Base-by-base conservation (phyloP, 2,329 filamentous ascomycete genomes). In the Ascochyta lentis region DNA sequence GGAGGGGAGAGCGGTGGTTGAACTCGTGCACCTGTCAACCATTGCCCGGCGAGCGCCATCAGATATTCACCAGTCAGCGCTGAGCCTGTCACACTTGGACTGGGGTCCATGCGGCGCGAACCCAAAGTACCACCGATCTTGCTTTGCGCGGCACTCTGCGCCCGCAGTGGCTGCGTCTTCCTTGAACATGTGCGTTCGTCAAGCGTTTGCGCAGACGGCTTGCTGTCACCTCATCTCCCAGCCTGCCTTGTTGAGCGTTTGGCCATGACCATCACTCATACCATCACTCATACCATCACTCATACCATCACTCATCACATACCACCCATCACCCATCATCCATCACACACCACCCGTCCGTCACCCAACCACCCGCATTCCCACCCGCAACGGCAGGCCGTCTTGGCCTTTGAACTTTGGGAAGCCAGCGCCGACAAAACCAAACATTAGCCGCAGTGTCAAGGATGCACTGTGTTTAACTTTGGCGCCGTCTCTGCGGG, bases 11-110 rank as follows among this genome's bases (percentile, higher is more conserved):
- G 43, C 42, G 57, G 55, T 55, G 69, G 68, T 60, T 65, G 61
- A 67, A 63, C 66, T 64, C 50, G 59, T 35, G 58, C 55, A 50
- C 61, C 64, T 63, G 63, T 64, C 56, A 53, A 53, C 42, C 53
- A 52, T 65, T 31, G 51, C 59, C 60, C 60, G 57, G 58, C 54
- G 56, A 50, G 49, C 61, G 64, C 60, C 62, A 62, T 61, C 53
- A 56, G 58, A 66, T 58, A 55, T 63, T 64, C 61, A 59, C 63
- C 61, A 66, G 61, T 63, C 56, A 63, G 58, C 61, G 47, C 27
- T 37, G 35, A 26, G 37, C 47, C 47, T 42, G 47, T 50, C 46
- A 50, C 53, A 50, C 52, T 49, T 55, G 47, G 29, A 40, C 47
- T 16, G 42, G 47, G 42, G 47, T 33, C 52, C 34, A 40, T 55